phyloP scores from a whole-genome alignment of 495 filamentous ascomycete genomes.

The Daldinia childiae region DNA sequence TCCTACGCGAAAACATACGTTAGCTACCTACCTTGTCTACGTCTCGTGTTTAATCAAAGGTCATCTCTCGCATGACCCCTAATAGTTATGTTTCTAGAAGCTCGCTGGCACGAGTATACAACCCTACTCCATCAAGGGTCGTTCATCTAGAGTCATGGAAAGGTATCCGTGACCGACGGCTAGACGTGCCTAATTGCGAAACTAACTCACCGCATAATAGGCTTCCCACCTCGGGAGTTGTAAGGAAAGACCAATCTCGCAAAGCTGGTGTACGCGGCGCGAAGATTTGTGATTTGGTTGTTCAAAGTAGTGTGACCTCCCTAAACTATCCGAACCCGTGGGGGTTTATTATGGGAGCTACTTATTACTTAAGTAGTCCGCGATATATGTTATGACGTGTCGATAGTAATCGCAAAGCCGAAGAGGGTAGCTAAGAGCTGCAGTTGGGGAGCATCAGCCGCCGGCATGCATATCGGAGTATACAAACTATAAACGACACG shows the following conservation, averaged over 20 bases:
- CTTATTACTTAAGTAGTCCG: constrained; percentile 12
- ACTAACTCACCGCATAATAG: constrained; percentile 21
- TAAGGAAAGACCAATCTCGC: constrained; percentile 12
- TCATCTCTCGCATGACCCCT: background rate
- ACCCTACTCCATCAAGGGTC: background rate
- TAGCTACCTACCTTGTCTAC: constrained; percentile 1
- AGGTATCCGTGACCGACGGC: constrained; percentile 31
- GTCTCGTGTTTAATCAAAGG: background rate
- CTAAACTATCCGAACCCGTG: constrained; percentile 36
- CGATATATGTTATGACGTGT: constrained; percentile 22
- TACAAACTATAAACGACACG: constrained; percentile 5
- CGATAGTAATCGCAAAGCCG: constrained; percentile 42
- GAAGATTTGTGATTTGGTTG: constrained; percentile 21
- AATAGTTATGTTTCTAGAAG: background rate
- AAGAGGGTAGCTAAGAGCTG: constrained; percentile 38
- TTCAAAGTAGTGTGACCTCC: constrained; percentile 30
- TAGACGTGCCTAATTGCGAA: constrained; percentile 38
- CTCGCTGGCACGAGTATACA: background rate
- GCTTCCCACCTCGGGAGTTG: constrained; percentile 25
- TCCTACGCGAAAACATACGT: background rate
- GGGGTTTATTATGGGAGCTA: constrained; percentile 27
- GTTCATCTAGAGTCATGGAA: constrained; percentile 19
- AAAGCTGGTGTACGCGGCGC: constrained; percentile 14
- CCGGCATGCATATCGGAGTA: constrained; percentile 25
- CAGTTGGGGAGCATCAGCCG: constrained; percentile 34